phyloP scores from a whole-genome alignment of 2,329 filamentous ascomycete genomes.

The Fulvia fulva region DNA sequence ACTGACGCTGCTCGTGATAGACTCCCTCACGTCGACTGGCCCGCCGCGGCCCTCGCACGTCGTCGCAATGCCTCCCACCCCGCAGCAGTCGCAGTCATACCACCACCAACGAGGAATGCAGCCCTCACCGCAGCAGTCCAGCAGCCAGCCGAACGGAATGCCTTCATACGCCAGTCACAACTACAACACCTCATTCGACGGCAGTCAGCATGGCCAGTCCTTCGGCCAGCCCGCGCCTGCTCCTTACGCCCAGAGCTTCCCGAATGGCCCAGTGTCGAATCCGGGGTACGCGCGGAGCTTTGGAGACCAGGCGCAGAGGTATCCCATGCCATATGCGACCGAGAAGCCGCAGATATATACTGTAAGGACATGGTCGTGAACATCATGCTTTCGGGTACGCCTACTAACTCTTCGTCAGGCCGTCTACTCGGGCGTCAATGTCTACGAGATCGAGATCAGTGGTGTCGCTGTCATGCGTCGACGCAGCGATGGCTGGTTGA shows the following conservation, averaged over 20 bases:
- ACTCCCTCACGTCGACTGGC: conserved; percentile 2
- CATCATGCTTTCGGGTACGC: background rate
- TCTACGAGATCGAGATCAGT: conserved; percentile 98
- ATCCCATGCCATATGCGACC: conserved; percentile 21
- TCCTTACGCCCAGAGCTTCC: conserved; percentile 30
- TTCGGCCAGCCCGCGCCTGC: conserved; percentile 21
- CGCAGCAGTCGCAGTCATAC: conserved; percentile 24
- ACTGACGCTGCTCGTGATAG: background rate
- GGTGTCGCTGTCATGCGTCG: conserved; percentile 92
- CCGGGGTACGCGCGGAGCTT: conserved; percentile 38
- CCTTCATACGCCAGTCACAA: conserved; percentile 20
- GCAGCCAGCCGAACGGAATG: conserved; percentile 20
- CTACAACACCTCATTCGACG: conserved; percentile 31
- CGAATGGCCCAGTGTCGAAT: conserved; percentile 32
- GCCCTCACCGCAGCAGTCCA: conserved; percentile 16
- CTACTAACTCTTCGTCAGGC: conserved; percentile 50
- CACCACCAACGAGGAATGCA: conserved; percentile 20
- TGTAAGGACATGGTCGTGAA: conserved; percentile 30
- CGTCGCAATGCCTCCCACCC: conserved; percentile 28
- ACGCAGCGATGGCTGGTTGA: conserved; percentile 91
- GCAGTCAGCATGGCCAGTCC: conserved; percentile 15
- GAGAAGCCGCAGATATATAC: conserved; percentile 50
- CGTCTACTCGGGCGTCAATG: conserved; percentile 90
- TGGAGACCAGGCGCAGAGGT: conserved; percentile 26
- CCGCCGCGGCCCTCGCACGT: conserved; percentile 13